Evolutionary conservation across 1,284 basidiomycete species (phyloP).

Genomic region (Apiotrichum laibachii): DNA sequence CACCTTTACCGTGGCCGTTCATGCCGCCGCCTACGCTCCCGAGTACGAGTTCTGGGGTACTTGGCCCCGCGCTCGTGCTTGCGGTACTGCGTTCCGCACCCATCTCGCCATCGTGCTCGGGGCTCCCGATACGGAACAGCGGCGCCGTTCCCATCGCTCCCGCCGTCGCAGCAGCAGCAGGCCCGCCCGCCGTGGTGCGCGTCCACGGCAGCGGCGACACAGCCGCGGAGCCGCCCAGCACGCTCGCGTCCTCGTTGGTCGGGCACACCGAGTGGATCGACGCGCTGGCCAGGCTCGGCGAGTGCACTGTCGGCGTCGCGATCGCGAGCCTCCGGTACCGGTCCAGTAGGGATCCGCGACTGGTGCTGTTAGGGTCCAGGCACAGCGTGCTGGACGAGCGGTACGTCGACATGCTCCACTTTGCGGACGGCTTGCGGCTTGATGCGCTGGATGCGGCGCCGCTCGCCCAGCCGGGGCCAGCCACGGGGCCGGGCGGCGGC

Average conservation of each 20-base stretch:
- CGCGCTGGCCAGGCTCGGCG: not conserved
- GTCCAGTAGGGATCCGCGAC: no score
- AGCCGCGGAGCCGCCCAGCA: not conserved
- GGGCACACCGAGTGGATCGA: conserved; percentile 3
- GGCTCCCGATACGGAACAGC: not conserved
- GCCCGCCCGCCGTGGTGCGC: not conserved
- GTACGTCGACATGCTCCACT: not conserved
- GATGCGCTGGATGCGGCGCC: conserved; percentile 16
- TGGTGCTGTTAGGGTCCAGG: not conserved
- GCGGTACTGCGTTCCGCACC: no score
- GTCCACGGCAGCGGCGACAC: not conserved
- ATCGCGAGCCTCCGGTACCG: not conserved
- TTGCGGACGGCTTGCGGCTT: conserved; percentile 10
- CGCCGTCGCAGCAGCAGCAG: no score
- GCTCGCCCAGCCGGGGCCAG: conserved; percentile 20
- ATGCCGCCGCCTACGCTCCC: no score
- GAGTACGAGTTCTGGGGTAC: no score
- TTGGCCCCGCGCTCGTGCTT: no score
- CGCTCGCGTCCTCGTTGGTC: conserved; percentile 2
- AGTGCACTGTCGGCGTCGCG: not conserved
- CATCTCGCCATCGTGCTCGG: not conserved
- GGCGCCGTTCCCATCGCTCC: no score
- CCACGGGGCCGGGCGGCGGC: conserved; percentile 22
- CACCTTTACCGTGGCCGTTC: no score
- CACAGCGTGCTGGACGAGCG: not conserved